These are phyloP conservation scores for Ormosia emarginata DNA, from an alignment of 306 rosid genomes.

Conservation along the genomic window DNA sequence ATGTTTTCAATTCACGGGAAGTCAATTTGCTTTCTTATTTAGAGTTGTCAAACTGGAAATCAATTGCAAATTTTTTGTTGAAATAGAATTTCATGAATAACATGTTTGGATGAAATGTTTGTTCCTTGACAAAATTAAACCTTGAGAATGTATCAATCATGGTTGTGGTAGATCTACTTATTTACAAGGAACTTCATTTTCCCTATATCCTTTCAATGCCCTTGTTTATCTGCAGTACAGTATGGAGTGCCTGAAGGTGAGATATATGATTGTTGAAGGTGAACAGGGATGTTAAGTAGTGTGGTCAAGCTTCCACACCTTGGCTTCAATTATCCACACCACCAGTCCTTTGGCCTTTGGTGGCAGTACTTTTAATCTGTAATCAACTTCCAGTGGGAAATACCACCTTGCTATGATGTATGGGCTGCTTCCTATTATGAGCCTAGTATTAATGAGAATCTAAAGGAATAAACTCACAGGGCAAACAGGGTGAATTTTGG, in stretches of 20 bases:
- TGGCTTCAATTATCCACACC: slow-evolving; percentile 48
- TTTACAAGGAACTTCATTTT: background rate
- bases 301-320: slow-evolving; percentile 31
- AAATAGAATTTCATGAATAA: background rate
- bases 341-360: slow-evolving; percentile 66
- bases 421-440: slow-evolving; percentile 51
- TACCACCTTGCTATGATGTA: slow-evolving; percentile 67
- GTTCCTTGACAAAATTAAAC: background rate
- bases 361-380: slow-evolving; percentile 83
- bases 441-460: slow-evolving; percentile 18
- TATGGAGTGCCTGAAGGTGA: background rate
- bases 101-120: background rate
- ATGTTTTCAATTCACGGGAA: background rate
- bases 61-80: background rate
- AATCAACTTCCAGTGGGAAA: slow-evolving; percentile 94
- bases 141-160: background rate
- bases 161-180: background rate
- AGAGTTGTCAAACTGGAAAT: background rate
- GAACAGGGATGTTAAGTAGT: background rate
- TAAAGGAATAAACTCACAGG: slow-evolving; percentile 57
- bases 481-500: slow-evolving; percentile 90
- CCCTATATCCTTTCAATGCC: background rate
- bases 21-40: slow-evolving; percentile 3
- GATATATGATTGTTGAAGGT: background rate
- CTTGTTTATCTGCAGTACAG: background rate